phyloP scores from a whole-genome alignment of 805 yeast species.

The Starmerella riodocensis region DNA sequence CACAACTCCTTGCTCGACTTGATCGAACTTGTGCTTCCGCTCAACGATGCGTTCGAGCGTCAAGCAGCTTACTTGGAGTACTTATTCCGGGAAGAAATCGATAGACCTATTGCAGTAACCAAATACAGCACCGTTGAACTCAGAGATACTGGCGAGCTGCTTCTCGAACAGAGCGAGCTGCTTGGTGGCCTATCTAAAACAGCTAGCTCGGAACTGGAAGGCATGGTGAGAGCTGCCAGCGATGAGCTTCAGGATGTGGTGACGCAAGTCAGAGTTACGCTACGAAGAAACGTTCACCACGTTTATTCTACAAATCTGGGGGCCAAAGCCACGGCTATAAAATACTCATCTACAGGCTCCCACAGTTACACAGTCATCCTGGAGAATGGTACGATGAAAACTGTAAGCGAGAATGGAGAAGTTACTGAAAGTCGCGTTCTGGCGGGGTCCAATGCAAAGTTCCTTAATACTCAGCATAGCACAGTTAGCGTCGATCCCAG shows the following conservation, averaged over 20 bases:
- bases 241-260: not conserved
- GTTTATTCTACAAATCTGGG: not conserved
- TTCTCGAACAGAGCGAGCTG: not conserved
- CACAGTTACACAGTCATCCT: not conserved
- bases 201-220: no score
- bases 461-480: slow-evolving; percentile 1
- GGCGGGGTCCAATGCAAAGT: not conserved
- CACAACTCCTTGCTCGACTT: not conserved
- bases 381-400: slow-evolving; percentile 1
- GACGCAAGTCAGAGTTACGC: not conserved
- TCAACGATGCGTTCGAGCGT: slow-evolving; percentile 7
- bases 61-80: slow-evolving; percentile 16
- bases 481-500: not conserved
- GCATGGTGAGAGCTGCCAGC: no score
- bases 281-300: not conserved
- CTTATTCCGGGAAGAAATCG: slow-evolving; percentile 15
- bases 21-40: not conserved
- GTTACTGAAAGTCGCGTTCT: not conserved
- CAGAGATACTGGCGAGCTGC: not conserved
- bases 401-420: not conserved
- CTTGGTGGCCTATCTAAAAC: no score
- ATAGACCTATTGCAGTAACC: slow-evolving; percentile 17
- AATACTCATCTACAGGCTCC: not conserved
- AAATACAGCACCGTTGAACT: not conserved
- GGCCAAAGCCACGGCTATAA: not conserved